Conservation (phyloP, 257 asterid genomes). For the Solanum sejunctum region DNA sequence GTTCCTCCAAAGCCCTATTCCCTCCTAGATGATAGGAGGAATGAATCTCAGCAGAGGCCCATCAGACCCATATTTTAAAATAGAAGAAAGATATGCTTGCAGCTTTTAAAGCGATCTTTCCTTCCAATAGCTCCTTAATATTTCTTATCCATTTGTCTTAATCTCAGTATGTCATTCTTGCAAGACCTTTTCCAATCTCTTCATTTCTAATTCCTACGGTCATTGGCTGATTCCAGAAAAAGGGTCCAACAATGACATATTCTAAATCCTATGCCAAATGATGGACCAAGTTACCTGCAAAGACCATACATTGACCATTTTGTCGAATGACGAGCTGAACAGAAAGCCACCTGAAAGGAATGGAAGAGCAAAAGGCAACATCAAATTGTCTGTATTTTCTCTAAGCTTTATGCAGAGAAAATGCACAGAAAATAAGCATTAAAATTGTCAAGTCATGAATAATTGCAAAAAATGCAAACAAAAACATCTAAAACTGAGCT, state of each 20-base stretch:
- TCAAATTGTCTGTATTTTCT: background rate
- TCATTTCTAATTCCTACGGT: background rate
- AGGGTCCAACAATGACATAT: background rate
- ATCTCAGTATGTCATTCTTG: background rate
- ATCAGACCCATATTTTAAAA: no score
- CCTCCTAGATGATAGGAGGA: no score
- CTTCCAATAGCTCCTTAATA: background rate
- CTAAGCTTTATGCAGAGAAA: background rate
- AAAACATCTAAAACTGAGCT: background rate
- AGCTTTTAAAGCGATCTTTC: no score
- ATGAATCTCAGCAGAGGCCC: no score
- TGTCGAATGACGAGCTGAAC: constrained; percentile 93
- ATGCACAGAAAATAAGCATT: background rate
- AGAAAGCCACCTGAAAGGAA: constrained; percentile 56
- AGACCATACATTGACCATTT: constrained; percentile 74
- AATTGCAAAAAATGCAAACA: background rate
- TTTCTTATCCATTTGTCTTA: background rate
- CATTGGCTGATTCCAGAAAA: background rate
- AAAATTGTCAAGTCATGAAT: background rate
- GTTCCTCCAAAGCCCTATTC: no score
- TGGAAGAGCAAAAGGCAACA: background rate
- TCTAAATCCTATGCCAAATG: background rate
- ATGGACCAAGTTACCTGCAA: constrained; percentile 42
- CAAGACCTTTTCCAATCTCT: background rate
- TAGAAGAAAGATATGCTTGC: no score